These are phyloP conservation scores for Elongisporangium anandrum DNA, from an alignment of 352 stramenopile genomes.

Conservation along the genomic window DNA sequence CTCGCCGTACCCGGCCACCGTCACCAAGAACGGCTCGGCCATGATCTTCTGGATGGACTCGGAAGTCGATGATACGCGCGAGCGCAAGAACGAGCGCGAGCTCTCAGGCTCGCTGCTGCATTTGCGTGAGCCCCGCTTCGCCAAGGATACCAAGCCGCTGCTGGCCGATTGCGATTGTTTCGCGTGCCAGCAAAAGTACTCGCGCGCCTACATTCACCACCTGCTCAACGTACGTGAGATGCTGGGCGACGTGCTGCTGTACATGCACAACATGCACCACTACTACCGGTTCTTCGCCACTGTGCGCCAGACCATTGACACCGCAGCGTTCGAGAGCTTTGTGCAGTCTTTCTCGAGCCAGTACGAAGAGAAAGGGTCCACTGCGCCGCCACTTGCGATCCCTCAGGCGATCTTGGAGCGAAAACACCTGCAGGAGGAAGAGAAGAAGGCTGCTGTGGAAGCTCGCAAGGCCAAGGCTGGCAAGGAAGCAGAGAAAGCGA, in stretches of 20 bases:
- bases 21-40: constrained; percentile 45
- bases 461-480: constrained; percentile 17
- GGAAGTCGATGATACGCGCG: constrained; percentile 15
- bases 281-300: constrained; percentile 69
- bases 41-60: constrained; percentile 58
- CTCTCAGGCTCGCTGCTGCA: constrained; percentile 51
- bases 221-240: constrained; percentile 91
- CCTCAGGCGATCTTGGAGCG: constrained; percentile 51
- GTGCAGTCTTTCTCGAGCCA: constrained; percentile 29
- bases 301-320: constrained; percentile 45
- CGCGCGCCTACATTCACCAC: constrained; percentile 90
- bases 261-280: constrained; percentile 82
- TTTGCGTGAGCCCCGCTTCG: constrained; percentile 58
- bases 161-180: constrained; percentile 67
- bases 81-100: constrained; percentile 21
- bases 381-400: constrained; percentile 36
- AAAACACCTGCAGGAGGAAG: constrained; percentile 43
- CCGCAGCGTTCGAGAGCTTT: constrained; percentile 38
- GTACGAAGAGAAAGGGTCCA: constrained; percentile 43
- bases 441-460: constrained; percentile 25
- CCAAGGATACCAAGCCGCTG: constrained; percentile 58
- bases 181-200: constrained; percentile 59
- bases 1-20: constrained; percentile 48
- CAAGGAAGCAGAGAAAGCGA: constrained; percentile 14
- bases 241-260: constrained; percentile 88